A percentile compares a stretch with the other conserved stretches of the same genome.
Evolutionary conservation across 2,329 filamentous ascomycete species (phyloP).

Genomic region (Xylaria sp.): DNA sequence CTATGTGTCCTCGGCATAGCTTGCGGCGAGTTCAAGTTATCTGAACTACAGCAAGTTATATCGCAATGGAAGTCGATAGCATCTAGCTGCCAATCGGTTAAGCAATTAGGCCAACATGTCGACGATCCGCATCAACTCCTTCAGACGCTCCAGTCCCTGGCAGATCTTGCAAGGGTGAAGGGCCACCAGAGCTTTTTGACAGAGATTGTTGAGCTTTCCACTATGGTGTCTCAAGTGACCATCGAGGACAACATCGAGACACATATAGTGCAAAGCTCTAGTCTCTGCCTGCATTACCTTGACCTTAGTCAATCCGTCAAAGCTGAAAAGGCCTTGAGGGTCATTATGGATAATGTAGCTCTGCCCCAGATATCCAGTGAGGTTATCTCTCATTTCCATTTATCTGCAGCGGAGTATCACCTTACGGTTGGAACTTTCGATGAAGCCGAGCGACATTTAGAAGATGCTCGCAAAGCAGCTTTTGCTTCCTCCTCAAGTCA

Average conservation of each 20-base stretch:
- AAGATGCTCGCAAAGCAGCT: conserved; percentile 48
- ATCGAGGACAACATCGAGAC: conserved; percentile 44
- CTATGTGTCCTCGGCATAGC: conserved; percentile 52
- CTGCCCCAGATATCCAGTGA: conserved; percentile 48
- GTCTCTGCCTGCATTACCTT: conserved; percentile 59
- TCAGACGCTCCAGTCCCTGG: conserved; percentile 56
- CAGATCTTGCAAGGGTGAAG: conserved; percentile 57
- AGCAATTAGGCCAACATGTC: conserved; percentile 51
- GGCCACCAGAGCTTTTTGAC: conserved; percentile 56
- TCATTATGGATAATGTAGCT: conserved; percentile 58
- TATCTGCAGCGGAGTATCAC: conserved; percentile 77
- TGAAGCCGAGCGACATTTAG: conserved; percentile 57
- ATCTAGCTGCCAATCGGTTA: conserved; percentile 45
- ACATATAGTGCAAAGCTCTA: conserved; percentile 53
- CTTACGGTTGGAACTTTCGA: conserved; percentile 69
- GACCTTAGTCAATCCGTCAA: conserved; percentile 58
- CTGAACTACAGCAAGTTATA: conserved; percentile 45
- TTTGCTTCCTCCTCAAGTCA: conserved; percentile 33
- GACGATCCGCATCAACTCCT: conserved; percentile 58
- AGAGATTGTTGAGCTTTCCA: conserved; percentile 53
- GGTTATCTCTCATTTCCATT: conserved; percentile 60
- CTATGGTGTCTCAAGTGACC: conserved; percentile 48
- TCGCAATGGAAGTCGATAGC: conserved; percentile 53
- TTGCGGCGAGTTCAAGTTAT: conserved; percentile 45
- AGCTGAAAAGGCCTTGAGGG: conserved; percentile 57